Evolutionary conservation across 352 stramenopile genomes (phyloP).

Genomic region (Phytopythium aichiense): DNA sequence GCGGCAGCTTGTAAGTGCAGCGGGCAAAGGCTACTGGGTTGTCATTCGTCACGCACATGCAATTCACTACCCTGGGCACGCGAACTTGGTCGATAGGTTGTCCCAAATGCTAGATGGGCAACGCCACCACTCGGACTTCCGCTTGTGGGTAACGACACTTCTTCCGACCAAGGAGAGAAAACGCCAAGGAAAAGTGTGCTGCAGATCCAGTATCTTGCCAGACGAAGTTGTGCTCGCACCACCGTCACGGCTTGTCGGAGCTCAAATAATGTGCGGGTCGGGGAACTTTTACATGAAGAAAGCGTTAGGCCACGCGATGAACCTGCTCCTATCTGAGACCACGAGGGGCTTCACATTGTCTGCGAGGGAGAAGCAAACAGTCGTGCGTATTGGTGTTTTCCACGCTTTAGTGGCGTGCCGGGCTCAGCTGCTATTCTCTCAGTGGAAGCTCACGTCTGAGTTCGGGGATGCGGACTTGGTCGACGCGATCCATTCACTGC

Average conservation of each 20-base stretch:
- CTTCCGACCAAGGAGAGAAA: neutral
- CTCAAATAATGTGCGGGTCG: neutral
- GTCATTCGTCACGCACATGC: neutral
- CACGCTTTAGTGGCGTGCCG: neutral
- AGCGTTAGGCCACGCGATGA: neutral
- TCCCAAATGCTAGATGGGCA: neutral
- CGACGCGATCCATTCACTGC: neutral
- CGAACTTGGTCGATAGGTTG: neutral
- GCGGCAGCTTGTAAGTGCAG: neutral
- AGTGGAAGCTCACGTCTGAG: conserved; percentile 3
- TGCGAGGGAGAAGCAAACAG: neutral
- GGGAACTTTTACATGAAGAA: neutral
- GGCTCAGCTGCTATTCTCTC: neutral
- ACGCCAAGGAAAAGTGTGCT: neutral
- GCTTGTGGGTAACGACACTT: neutral
- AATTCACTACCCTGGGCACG: neutral
- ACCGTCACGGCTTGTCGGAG: neutral
- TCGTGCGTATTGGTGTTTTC: neutral
- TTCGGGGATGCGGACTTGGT: neutral
- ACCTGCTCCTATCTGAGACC: neutral
- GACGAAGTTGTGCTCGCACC: neutral
- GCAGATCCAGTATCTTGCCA: neutral
- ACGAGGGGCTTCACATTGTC: neutral
- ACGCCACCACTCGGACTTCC: neutral
- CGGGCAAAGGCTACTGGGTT: neutral